Conservation (phyloP, 371 early-diverging fungal genomes). For the Massospora cicadina region DNA sequence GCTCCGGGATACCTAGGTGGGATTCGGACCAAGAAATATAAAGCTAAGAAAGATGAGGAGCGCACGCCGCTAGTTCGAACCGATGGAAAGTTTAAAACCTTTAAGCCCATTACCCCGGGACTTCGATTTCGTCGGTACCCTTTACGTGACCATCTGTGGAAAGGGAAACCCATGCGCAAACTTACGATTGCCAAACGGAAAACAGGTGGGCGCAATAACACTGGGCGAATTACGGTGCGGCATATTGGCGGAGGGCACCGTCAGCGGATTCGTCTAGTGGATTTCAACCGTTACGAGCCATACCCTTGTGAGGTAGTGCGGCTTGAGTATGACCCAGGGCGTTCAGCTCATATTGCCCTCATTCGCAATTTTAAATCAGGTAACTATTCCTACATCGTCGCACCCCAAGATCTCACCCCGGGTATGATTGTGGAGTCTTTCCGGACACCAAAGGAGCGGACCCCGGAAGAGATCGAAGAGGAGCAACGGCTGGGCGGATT, state of each 20-base stretch:
- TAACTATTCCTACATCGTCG: constrained; percentile 50
- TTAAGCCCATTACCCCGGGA: constrained; percentile 80
- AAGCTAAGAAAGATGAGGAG: not conserved
- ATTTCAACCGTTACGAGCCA: constrained; percentile 57
- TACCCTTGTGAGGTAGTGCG: constrained; percentile 74
- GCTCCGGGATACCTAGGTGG: not conserved
- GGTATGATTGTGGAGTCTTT: constrained; percentile 42
- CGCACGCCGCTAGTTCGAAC: constrained; percentile 12
- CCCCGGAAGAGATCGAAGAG: constrained; percentile 10
- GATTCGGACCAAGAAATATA: not conserved
- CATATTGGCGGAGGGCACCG: constrained; percentile 93
- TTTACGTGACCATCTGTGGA: constrained; percentile 71
- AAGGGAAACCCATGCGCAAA: constrained; percentile 66
- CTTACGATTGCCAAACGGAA: constrained; percentile 69
- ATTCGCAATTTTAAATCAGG: constrained; percentile 53
- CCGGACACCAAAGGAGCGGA: constrained; percentile 14
- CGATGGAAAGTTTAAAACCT: constrained; percentile 67
- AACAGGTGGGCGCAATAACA: constrained; percentile 77
- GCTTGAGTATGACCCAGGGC: constrained; percentile 88
- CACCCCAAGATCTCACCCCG: constrained; percentile 31
- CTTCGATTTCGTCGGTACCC: constrained; percentile 72
- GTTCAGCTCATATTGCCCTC: constrained; percentile 82
- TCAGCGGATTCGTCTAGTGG: constrained; percentile 69
- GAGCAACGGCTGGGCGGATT: constrained; percentile 22
- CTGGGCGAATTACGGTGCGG: constrained; percentile 79